A percentile compares a stretch with the other conserved stretches of the same genome.
These are phyloP conservation scores for Rhododendron henanense DNA, from an alignment of 148 eudicot genomes.

Conservation along the genomic window DNA sequence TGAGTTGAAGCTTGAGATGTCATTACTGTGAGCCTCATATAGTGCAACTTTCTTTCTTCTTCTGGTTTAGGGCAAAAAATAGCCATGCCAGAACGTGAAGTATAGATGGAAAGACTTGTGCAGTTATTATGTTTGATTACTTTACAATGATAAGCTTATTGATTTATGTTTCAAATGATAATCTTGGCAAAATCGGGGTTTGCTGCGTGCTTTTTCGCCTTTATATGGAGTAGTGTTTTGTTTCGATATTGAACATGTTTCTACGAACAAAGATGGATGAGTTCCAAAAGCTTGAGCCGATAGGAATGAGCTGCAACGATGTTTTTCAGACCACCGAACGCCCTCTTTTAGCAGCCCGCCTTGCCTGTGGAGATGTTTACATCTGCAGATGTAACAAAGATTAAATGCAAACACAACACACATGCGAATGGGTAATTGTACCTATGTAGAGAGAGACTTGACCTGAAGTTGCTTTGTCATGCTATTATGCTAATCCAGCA, in stretches of 20 bases:
- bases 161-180: not conserved
- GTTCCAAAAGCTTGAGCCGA: not conserved
- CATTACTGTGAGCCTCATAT: not conserved
- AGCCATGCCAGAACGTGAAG: slow-evolving; percentile 3
- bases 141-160: not conserved
- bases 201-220: not conserved
- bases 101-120: slow-evolving; percentile 16
- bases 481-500: not conserved
- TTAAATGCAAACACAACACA: not conserved
- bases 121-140: not conserved
- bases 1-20: slow-evolving; percentile 6
- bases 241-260: not conserved
- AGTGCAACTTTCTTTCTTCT: slow-evolving; percentile 5
- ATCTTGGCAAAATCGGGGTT: not conserved
- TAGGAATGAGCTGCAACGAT: not conserved
- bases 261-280: not conserved
- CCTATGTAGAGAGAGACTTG: not conserved
- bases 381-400: not conserved
- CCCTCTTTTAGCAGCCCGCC: not conserved
- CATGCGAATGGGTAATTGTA: not conserved
- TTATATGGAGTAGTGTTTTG: not conserved
- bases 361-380: not conserved
- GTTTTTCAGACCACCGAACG: not conserved
- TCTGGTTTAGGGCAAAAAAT: not conserved
- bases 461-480: not conserved